Evolutionary conservation across 2,329 filamentous ascomycete species (phyloP).

Genomic region (Phyllosticta ampelicida): DNA sequence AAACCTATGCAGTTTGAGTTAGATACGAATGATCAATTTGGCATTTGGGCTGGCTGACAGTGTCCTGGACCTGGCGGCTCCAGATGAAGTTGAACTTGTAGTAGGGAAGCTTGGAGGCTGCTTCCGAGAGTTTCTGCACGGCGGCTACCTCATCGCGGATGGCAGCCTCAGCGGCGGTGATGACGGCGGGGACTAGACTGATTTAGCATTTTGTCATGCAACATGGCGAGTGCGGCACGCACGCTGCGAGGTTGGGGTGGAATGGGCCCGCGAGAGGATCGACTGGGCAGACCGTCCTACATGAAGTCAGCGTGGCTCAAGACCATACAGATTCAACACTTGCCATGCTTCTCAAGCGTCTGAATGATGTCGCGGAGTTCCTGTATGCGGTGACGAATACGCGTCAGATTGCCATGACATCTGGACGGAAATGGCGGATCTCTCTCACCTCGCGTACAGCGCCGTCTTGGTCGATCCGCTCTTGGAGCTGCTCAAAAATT

Average conservation of each 20-base stretch:
- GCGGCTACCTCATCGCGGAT: constrained; percentile 64
- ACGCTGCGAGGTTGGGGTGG: constrained; percentile 60
- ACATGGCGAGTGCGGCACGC: constrained; percentile 21
- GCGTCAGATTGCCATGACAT: constrained; percentile 15
- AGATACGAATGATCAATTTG: background rate
- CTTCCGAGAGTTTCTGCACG: constrained; percentile 56
- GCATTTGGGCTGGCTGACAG: constrained; percentile 41
- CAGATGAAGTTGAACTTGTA: constrained; percentile 96
- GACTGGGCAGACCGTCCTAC: constrained; percentile 67
- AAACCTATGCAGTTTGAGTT: constrained; percentile 32
- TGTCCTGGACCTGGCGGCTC: constrained; percentile 73
- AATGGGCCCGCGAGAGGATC: constrained; percentile 79
- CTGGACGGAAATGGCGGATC: background rate
- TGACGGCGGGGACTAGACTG: constrained; percentile 54
- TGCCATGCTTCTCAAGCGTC: constrained; percentile 66
- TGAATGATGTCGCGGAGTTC: constrained; percentile 73
- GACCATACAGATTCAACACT: background rate
- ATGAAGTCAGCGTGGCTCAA: constrained; percentile 1
- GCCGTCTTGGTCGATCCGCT: constrained; percentile 80
- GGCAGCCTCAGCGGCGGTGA: constrained; percentile 56
- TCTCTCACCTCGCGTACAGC: constrained; percentile 60
- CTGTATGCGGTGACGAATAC: constrained; percentile 23
- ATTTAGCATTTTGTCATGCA: constrained; percentile 10
- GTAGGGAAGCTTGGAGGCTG: constrained; percentile 81
- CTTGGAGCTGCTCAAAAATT: constrained; percentile 80